Percentiles rank a stretch among this genome's conserved stretches.
phyloP scores from a whole-genome alignment of 2,329 filamentous ascomycete genomes.

The Ophiostoma sp. region DNA sequence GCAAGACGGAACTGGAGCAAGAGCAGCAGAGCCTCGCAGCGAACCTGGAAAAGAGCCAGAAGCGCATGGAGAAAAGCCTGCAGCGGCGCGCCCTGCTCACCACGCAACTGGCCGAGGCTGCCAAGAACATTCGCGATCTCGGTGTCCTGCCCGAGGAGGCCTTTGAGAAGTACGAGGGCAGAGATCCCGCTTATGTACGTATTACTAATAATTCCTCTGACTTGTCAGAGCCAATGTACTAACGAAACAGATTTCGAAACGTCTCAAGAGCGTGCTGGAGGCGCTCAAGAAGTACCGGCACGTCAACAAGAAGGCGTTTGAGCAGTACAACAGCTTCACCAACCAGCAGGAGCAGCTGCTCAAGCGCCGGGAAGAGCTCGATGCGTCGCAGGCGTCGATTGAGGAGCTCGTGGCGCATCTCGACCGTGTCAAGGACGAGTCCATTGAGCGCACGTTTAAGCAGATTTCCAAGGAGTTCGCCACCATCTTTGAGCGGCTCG shows the following conservation, averaged over 20 bases:
- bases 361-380: slow-evolving; percentile 78
- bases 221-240: slow-evolving; percentile 2
- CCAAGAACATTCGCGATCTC: slow-evolving; percentile 83
- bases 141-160: slow-evolving; percentile 92
- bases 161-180: slow-evolving; percentile 82
- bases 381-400: slow-evolving; percentile 79
- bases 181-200: slow-evolving; percentile 68
- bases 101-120: slow-evolving; percentile 71
- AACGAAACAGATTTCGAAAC: slow-evolving; percentile 47
- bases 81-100: slow-evolving; percentile 78
- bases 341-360: slow-evolving; percentile 82
- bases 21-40: slow-evolving; percentile 69
- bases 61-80: slow-evolving; percentile 84
- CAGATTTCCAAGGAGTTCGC: slow-evolving; percentile 93
- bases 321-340: slow-evolving; percentile 97
- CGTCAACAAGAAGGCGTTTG: slow-evolving; percentile 99
- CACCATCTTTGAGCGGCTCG: slow-evolving; percentile 87
- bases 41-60: slow-evolving; percentile 78
- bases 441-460: slow-evolving; percentile 96
- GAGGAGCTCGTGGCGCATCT: slow-evolving; percentile 87
- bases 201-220: background rate
- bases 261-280: slow-evolving; percentile 86
- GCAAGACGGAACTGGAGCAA: slow-evolving; percentile 60
- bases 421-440: slow-evolving; percentile 93
- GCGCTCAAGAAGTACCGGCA: slow-evolving; percentile 93